Percentiles rank a stretch among this genome's conserved stretches.
Evolutionary conservation across 2,329 filamentous ascomycete species (phyloP).

Genomic region (Pyricularia pennisetigena): DNA sequence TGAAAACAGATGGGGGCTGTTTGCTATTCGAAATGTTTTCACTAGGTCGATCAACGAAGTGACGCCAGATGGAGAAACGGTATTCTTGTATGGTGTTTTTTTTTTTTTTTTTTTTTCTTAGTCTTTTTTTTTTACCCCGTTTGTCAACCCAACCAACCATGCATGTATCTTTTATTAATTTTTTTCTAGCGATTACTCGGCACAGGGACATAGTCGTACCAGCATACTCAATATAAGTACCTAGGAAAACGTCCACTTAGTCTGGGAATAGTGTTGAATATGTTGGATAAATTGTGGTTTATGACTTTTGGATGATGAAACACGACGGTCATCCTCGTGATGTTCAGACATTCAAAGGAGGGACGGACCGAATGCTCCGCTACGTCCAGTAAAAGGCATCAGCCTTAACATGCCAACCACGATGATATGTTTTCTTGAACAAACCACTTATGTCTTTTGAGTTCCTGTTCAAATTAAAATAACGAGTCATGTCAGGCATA

Average conservation of each 20-base stretch:
- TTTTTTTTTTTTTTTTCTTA: conserved; percentile 6
- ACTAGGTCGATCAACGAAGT: neutral
- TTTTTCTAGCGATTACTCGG: neutral
- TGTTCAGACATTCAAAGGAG: neutral
- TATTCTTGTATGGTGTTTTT: conserved; percentile 5
- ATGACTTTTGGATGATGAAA: neutral
- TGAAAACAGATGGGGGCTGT: neutral
- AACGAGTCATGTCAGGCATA: neutral
- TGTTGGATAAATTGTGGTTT: neutral
- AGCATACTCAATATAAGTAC: neutral
- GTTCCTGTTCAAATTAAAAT: neutral
- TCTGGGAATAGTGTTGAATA: neutral
- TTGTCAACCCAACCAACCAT: conserved; percentile 3
- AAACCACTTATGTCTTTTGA: neutral
- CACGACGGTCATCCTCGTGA: too few species aligned
- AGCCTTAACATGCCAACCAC: neutral
- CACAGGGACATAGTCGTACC: neutral
- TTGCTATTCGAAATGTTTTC: neutral
- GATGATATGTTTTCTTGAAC: too few species aligned
- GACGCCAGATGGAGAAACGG: neutral
- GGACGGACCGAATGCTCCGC: neutral
- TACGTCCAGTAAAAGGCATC: neutral
- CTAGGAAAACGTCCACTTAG: neutral
- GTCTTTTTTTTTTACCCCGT: conserved; percentile 9
- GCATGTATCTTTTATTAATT: neutral